phyloP scores from a whole-genome alignment of 768 basidiomycete species.

The Termitomyces sp. region DNA sequence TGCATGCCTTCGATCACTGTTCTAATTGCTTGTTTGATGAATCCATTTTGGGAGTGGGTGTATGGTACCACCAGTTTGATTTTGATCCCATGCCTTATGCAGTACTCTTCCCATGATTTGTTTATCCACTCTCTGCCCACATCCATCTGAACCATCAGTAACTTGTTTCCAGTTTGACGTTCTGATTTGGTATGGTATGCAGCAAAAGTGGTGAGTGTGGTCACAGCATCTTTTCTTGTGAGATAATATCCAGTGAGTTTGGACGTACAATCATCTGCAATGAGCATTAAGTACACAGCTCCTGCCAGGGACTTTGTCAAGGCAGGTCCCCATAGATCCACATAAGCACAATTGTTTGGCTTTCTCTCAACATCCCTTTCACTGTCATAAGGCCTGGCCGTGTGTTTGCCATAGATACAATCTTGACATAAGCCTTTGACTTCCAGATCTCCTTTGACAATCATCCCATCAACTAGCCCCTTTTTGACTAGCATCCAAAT shows the following conservation, averaged over 20 bases:
- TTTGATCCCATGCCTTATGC: neutral
- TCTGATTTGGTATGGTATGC: neutral
- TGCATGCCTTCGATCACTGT: neutral
- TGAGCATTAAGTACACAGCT: neutral
- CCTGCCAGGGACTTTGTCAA: neutral
- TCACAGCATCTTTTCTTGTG: neutral
- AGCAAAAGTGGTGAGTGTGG: neutral
- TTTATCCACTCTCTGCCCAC: neutral
- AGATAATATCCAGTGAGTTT: neutral
- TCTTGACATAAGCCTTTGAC: neutral
- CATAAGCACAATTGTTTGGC: neutral
- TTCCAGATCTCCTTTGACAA: neutral
- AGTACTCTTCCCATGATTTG: neutral
- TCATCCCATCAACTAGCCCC: neutral
- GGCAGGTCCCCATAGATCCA: neutral
- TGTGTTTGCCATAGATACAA: neutral
- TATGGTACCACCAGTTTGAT: neutral
- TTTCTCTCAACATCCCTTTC: too few relatives aligned
- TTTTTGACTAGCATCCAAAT: neutral
- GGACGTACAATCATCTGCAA: neutral
- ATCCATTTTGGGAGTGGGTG: neutral
- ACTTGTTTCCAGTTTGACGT: neutral
- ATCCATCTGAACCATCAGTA: neutral
- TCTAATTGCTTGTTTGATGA: too few relatives aligned
- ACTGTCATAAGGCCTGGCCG: too few relatives aligned